phyloP scores from a whole-genome alignment of 768 basidiomycete species.

The Macrolepiota albuminosa region DNA sequence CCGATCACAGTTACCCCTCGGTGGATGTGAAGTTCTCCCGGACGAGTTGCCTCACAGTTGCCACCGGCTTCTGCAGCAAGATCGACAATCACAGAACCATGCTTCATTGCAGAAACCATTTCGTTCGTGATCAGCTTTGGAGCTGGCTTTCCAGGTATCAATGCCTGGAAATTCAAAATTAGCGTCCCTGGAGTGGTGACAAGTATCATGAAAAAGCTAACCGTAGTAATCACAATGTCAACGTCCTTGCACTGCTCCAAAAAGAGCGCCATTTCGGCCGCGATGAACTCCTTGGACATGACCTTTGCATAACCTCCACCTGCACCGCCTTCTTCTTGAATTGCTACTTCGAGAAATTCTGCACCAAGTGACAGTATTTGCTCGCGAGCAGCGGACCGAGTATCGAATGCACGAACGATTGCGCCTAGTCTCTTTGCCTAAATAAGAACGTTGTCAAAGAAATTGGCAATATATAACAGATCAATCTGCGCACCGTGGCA shows the following conservation, averaged over 20 bases:
- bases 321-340: slow-evolving; percentile 80
- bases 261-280: slow-evolving; percentile 85
- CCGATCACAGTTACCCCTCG: slow-evolving; percentile 84
- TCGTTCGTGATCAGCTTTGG: slow-evolving; percentile 81
- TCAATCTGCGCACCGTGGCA: slow-evolving; percentile 51
- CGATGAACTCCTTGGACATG: slow-evolving; percentile 88
- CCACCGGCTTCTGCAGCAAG: slow-evolving; percentile 87
- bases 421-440: slow-evolving; percentile 82
- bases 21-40: slow-evolving; percentile 65
- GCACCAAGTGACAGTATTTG: slow-evolving; percentile 89
- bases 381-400: slow-evolving; percentile 79
- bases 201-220: slow-evolving; percentile 21
- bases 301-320: slow-evolving; percentile 85
- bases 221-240: slow-evolving; percentile 85
- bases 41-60: slow-evolving; percentile 78
- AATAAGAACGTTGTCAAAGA: not conserved
- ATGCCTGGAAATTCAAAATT: slow-evolving; percentile 39
- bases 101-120: slow-evolving; percentile 90
- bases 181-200: not conserved
- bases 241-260: slow-evolving; percentile 86
- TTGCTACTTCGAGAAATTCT: slow-evolving; percentile 79
- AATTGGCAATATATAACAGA: not conserved
- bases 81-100: slow-evolving; percentile 86
- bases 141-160: slow-evolving; percentile 83
- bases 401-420: slow-evolving; percentile 86